Percentiles rank a stretch among this genome's conserved stretches.
Evolutionary conservation across 2,329 filamentous ascomycete genomes (phyloP).

Genomic region (Penicillium sp.): DNA sequence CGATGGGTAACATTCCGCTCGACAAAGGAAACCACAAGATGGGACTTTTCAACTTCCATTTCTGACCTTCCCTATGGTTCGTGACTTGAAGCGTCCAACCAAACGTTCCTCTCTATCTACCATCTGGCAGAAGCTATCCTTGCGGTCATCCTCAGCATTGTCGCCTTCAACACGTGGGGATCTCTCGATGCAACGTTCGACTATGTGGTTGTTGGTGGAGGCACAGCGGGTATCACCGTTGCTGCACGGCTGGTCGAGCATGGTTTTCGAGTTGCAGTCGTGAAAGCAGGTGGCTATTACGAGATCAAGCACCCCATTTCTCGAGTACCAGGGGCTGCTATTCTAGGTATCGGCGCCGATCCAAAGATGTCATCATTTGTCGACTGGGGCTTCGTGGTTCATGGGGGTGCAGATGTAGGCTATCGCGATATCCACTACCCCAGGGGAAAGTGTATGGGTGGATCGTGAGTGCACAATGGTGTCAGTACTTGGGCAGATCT

Average conservation of each 20-base stretch:
- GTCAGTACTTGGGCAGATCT: neutral
- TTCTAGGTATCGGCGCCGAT: constrained; percentile 24
- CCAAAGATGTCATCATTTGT: constrained; percentile 43
- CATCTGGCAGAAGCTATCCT: neutral
- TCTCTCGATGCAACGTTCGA: constrained; percentile 23
- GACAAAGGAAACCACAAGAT: neutral
- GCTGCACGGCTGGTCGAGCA: constrained; percentile 56
- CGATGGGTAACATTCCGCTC: too few species aligned
- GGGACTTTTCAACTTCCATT: too few species aligned
- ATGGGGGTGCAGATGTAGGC: constrained; percentile 50
- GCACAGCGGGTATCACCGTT: constrained; percentile 44
- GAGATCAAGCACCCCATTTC: constrained; percentile 56
- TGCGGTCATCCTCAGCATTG: neutral
- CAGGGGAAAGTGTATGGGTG: constrained; percentile 30
- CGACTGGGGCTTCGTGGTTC: constrained; percentile 52
- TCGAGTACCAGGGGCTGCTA: constrained; percentile 43
- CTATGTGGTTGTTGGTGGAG: constrained; percentile 37
- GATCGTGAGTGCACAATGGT: constrained; percentile 23
- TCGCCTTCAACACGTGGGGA: constrained; percentile 1
- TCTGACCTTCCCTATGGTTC: too few species aligned
- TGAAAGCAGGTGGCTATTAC: constrained; percentile 47
- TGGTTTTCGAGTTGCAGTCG: constrained; percentile 38
- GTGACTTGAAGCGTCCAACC: neutral
- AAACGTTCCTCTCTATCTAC: neutral
- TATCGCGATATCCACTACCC: constrained; percentile 32